Evolutionary conservation across 306 rosid species (phyloP).

Genomic region (Lotus japonicus): DNA sequence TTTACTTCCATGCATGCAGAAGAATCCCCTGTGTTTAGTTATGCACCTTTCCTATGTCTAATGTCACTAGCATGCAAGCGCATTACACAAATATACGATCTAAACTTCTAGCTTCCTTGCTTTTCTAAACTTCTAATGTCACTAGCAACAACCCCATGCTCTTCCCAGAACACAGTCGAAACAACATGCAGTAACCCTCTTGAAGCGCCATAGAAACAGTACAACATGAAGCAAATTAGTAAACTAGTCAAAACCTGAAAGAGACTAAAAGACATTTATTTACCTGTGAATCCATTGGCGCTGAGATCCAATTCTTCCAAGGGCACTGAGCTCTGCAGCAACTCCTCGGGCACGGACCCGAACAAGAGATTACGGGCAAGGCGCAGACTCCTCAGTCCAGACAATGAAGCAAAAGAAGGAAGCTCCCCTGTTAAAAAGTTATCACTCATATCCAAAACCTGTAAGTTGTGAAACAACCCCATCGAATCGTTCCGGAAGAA

Average conservation of each 20-base stretch:
- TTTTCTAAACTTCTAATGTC: no score
- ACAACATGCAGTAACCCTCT: neutral
- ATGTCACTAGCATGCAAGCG: neutral
- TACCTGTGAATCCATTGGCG: constrained; percentile 80
- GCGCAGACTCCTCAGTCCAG: constrained; percentile 48
- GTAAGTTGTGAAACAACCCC: constrained; percentile 53
- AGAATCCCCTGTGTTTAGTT: neutral
- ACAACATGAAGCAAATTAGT: neutral
- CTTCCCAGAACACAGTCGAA: neutral
- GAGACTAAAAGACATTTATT: neutral
- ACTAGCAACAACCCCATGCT: neutral
- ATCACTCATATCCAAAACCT: constrained; percentile 61
- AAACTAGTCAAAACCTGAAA: neutral
- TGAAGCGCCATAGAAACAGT: neutral
- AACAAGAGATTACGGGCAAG: constrained; percentile 49
- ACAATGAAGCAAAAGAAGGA: constrained; percentile 56
- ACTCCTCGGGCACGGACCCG: constrained; percentile 59
- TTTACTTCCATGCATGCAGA: neutral
- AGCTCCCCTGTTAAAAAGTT: constrained; percentile 69
- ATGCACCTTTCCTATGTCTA: neutral
- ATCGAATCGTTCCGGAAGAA: constrained; percentile 52
- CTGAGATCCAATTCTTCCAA: constrained; percentile 83
- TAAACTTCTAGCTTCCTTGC: neutral
- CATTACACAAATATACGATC: neutral
- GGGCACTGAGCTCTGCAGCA: constrained; percentile 46